A percentile compares a stretch with the other conserved stretches of the same genome.
These are phyloP conservation scores for Poa annua DNA, from an alignment of 176 grass and related monocot genomes.

Conservation along the genomic window DNA sequence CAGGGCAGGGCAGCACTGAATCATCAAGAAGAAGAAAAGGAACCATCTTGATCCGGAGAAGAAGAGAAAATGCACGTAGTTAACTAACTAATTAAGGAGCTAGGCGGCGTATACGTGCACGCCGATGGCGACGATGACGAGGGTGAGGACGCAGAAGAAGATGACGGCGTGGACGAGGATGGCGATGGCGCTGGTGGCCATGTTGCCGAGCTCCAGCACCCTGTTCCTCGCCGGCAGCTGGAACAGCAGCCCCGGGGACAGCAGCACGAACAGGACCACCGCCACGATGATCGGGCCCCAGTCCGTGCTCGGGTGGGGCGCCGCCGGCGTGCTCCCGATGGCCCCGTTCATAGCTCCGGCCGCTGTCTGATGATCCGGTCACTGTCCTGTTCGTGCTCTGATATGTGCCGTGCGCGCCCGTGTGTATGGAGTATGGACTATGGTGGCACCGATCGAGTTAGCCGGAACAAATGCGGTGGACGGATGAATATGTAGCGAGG, in stretches of 20 bases:
- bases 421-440: neutral
- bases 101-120: slow-evolving; percentile 79
- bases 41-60: neutral
- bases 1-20: neutral
- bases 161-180: slow-evolving; percentile 84
- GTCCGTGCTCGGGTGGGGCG: slow-evolving; percentile 56
- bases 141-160: slow-evolving; percentile 84
- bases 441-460: neutral
- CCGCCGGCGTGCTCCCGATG: slow-evolving; percentile 16
- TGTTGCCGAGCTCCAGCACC: slow-evolving; percentile 87
- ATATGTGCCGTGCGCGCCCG: neutral
- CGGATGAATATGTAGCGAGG: slow-evolving; percentile 40
- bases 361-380: neutral
- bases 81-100: neutral
- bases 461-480: slow-evolving; percentile 6
- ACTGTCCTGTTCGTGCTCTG: neutral
- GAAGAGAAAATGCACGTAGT: neutral
- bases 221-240: slow-evolving; percentile 69
- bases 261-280: slow-evolving; percentile 83
- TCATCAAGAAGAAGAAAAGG: too few species aligned
- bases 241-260: slow-evolving; percentile 82
- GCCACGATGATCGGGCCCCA: slow-evolving; percentile 87
- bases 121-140: slow-evolving; percentile 77
- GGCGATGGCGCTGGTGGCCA: slow-evolving; percentile 76
- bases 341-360: neutral